These are phyloP conservation scores for Pelargonium myrrhifolium DNA, from an alignment of 441 rosid genomes.

Conservation along the genomic window DNA sequence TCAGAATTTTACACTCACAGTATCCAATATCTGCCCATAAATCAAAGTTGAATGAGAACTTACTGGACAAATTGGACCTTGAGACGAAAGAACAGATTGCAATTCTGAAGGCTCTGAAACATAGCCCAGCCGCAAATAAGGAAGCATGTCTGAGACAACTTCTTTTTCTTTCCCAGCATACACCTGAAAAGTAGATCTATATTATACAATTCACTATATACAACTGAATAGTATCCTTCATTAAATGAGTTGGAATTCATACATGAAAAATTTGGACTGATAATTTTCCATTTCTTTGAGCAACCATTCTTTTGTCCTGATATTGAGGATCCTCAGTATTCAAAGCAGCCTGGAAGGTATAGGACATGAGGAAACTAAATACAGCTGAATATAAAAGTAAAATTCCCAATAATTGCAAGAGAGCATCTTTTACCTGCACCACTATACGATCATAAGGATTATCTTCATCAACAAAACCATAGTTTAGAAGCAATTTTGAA, in stretches of 20 bases:
- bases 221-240: constrained; percentile 12
- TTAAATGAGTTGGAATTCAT: constrained; percentile 22
- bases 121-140: constrained; percentile 82
- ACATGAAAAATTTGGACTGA: constrained; percentile 71
- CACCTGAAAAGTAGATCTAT: constrained; percentile 38
- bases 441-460: constrained; percentile 68
- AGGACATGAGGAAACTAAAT: constrained; percentile 21
- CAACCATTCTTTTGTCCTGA: constrained; percentile 92
- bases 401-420: constrained; percentile 12
- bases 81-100: constrained; percentile 89
- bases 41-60: constrained; percentile 25
- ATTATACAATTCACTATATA: constrained; percentile 16
- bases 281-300: constrained; percentile 85
- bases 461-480: constrained; percentile 92
- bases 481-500: constrained; percentile 82
- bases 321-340: constrained; percentile 92
- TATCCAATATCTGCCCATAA: not conserved
- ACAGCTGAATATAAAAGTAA: constrained; percentile 11
- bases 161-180: constrained; percentile 81
- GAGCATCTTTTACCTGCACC: constrained; percentile 47
- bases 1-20: constrained; percentile 2
- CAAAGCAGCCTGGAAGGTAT: constrained; percentile 63
- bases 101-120: constrained; percentile 87
- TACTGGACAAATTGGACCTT: constrained; percentile 89
- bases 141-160: constrained; percentile 78